A percentile compares a stretch with the other conserved stretches of the same genome.
Conservation (phyloP, 768 basidiomycete species). For the Panellus pusillus region DNA sequence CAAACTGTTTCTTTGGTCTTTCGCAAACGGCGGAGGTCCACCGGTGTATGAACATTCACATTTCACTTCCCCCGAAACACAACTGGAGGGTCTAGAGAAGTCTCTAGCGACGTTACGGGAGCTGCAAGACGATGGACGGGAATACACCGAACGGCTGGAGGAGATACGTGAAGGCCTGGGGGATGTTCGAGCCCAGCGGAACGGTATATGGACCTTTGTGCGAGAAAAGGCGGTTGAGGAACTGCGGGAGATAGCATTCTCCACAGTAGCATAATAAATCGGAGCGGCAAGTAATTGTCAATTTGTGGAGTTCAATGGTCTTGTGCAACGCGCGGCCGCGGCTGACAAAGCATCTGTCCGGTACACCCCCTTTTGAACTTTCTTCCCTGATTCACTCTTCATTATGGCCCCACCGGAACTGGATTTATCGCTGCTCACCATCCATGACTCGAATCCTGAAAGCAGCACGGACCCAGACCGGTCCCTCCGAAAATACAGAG, state of each 20-base stretch:
- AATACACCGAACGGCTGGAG: constrained; percentile 81
- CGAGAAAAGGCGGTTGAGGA: constrained; percentile 74
- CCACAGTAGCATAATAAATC: constrained; percentile 25
- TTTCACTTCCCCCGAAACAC: constrained; percentile 64
- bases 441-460: constrained; percentile 40
- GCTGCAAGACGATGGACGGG: constrained; percentile 82
- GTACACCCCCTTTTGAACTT: constrained; percentile 5
- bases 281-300: not conserved
- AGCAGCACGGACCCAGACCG: constrained; percentile 32
- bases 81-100: constrained; percentile 72
- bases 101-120: constrained; percentile 72
- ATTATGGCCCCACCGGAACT: constrained; percentile 41
- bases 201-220: constrained; percentile 75
- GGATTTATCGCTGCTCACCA: constrained; percentile 38
- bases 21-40: constrained; percentile 42
- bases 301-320: not conserved
- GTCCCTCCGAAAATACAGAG: constrained; percentile 58
- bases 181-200: constrained; percentile 67
- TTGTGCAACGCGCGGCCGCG: too few species aligned
- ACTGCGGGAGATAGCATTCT: constrained; percentile 63
- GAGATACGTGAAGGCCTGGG: constrained; percentile 84
- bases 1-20: constrained; percentile 63
- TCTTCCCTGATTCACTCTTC: constrained; percentile 22
- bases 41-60: constrained; percentile 59
- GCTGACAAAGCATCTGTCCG: constrained; percentile 4